These are phyloP conservation scores for Kwoniella heveanensis DNA, from an alignment of 768 basidiomycete genomes.

Conservation along the genomic window DNA sequence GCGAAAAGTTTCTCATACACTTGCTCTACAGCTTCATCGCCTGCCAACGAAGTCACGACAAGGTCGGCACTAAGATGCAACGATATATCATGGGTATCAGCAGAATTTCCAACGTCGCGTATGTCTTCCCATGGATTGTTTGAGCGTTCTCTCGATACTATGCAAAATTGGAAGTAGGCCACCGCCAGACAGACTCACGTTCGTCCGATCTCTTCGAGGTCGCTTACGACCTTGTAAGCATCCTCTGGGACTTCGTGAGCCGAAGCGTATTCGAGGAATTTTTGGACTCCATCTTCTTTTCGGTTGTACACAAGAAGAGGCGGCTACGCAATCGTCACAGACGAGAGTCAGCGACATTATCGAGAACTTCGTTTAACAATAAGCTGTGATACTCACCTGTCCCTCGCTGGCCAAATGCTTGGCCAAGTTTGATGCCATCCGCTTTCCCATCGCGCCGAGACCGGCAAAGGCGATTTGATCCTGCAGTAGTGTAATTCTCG, in stretches of 20 bases:
- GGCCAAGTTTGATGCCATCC: conserved; percentile 80
- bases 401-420: conserved; percentile 54
- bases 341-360: conserved; percentile 34
- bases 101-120: too few species aligned
- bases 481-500: conserved; percentile 26
- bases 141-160: too few species aligned
- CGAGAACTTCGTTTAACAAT: too few species aligned
- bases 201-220: conserved; percentile 64
- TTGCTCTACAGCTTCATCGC: conserved; percentile 69
- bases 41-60: conserved; percentile 71
- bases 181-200: conserved; percentile 51
- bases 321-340: conserved; percentile 39
- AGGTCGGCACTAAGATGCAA: conserved; percentile 63
- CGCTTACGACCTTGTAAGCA: conserved; percentile 64
- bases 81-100: neutral
- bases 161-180: neutral
- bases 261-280: conserved; percentile 65
- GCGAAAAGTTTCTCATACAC: conserved; percentile 67
- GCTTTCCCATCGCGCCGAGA: conserved; percentile 65
- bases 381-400: conserved; percentile 36
- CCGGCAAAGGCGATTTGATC: conserved; percentile 61
- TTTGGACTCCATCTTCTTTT: conserved; percentile 54
- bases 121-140: too few species aligned
- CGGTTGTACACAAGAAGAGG: conserved; percentile 79
- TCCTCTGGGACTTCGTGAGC: conserved; percentile 63